These are phyloP conservation scores for Talaromyces stipitatus DNA, from an alignment of 495 filamentous ascomycete species.

Conservation along the genomic window DNA sequence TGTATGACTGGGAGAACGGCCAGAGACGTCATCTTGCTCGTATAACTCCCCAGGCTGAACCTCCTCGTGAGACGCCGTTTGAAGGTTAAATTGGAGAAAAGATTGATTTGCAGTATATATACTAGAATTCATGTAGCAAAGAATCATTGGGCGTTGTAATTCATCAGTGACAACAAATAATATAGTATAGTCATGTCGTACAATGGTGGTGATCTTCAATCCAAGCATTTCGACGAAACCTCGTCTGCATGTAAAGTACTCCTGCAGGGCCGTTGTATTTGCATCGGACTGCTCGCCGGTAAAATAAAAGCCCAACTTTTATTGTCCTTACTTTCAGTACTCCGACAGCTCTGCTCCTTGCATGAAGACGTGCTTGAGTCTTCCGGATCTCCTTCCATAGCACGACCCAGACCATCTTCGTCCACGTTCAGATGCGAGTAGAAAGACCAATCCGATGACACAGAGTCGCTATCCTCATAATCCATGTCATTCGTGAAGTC, in stretches of 20 bases:
- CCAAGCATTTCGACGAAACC: too few species aligned
- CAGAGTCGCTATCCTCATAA: not conserved
- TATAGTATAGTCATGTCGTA: not conserved
- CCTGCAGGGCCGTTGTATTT: not conserved
- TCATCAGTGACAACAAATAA: not conserved
- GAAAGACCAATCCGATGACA: not conserved
- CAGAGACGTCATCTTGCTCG: constrained; percentile 73
- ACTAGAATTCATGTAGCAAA: not conserved
- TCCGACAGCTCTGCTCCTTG: not conserved
- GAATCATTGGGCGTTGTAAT: not conserved
- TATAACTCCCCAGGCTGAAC: constrained; percentile 79
- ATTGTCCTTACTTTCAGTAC: not conserved
- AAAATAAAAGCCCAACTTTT: not conserved
- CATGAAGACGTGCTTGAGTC: not conserved
- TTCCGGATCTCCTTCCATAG: not conserved
- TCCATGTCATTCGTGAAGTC: not conserved
- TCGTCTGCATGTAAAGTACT: constrained; percentile 19
- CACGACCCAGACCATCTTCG: not conserved
- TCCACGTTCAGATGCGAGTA: not conserved
- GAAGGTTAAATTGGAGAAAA: constrained; percentile 42
- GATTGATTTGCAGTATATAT: too few species aligned
- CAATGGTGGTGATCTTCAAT: not conserved
- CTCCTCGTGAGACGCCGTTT: constrained; percentile 54
- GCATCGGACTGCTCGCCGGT: not conserved
- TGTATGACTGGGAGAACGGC: constrained; percentile 76